These are phyloP conservation scores for Solanum hybrid DNA, from an alignment of 305 asterid genomes.

Conservation along the genomic window DNA sequence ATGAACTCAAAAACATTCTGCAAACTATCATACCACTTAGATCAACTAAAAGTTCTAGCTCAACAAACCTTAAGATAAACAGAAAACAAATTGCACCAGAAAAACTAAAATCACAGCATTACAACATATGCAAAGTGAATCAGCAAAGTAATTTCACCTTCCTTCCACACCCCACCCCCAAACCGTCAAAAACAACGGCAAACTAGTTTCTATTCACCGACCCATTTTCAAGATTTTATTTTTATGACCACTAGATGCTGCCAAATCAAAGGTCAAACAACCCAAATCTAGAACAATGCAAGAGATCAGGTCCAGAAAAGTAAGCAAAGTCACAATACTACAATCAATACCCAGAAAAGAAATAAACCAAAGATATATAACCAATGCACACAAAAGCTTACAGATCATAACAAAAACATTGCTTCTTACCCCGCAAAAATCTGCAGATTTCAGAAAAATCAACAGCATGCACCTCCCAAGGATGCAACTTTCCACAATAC, in stretches of 20 bases:
- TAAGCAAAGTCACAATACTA: not conserved
- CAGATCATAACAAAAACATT: not conserved
- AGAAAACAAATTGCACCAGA: not conserved
- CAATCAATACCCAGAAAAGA: not conserved
- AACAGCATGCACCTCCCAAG: not conserved
- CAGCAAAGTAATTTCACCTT: not conserved
- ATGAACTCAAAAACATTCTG: not conserved
- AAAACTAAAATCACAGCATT: not conserved
- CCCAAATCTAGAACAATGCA: not conserved
- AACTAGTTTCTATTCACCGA: not conserved
- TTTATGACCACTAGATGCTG: not conserved
- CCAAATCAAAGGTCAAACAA: slow-evolving; percentile 3
- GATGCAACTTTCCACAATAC: not conserved
- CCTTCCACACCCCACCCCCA: not conserved
- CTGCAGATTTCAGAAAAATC: not conserved
- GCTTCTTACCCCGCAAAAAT: not conserved
- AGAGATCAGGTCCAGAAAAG: not conserved
- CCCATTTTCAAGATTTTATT: not conserved
- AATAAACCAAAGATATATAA: not conserved
- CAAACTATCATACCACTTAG: not conserved
- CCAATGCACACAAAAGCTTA: not conserved
- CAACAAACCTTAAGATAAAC: not conserved
- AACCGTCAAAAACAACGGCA: not conserved
- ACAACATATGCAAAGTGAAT: not conserved
- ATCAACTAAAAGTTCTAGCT: not conserved